These are phyloP conservation scores for Suillus occidentalis DNA, from an alignment of 768 basidiomycete genomes.

Conservation along the genomic window DNA sequence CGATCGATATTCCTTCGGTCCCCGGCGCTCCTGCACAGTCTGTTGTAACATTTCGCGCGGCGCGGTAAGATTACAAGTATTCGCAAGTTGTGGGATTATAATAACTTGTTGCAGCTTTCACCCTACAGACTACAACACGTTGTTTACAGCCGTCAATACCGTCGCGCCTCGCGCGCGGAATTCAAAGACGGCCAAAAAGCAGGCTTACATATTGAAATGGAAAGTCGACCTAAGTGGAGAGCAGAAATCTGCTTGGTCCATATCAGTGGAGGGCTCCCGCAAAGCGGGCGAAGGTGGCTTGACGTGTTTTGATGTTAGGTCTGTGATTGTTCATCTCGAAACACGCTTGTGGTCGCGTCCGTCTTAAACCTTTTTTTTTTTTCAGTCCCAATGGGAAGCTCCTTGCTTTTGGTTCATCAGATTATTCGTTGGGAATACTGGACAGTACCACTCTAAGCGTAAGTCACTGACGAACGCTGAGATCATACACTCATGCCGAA, in stretches of 20 bases:
- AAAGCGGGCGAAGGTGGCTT: conserved; percentile 79
- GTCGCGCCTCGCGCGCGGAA: conserved; percentile 56
- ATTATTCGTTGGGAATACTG: conserved; percentile 80
- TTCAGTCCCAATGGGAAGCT: conserved; percentile 76
- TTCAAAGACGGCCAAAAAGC: conserved; percentile 53
- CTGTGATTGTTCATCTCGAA: conserved; percentile 19
- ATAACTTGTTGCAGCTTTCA: conserved; percentile 49
- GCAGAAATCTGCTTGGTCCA: conserved; percentile 66
- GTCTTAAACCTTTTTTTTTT: conserved; percentile 7
- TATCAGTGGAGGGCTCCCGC: conserved; percentile 48
- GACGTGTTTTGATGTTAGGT: conserved; percentile 91
- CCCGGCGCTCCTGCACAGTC: conserved; percentile 46
- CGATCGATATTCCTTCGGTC: conserved; percentile 54
- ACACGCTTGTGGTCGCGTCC: conserved; percentile 2
- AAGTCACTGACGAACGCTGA: conserved; percentile 24
- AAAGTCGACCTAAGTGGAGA: conserved; percentile 58
- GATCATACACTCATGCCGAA: not conserved
- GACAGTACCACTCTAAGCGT: conserved; percentile 80
- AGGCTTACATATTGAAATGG: conserved; percentile 73
- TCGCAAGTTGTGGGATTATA: conserved; percentile 10
- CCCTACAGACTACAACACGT: conserved; percentile 45
- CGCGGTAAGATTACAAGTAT: conserved; percentile 38
- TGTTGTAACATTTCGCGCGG: conserved; percentile 57
- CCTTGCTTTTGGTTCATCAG: conserved; percentile 85
- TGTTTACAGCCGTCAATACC: conserved; percentile 77